Percentiles rank a stretch among this genome's conserved stretches.
phyloP scores from a whole-genome alignment of 2,329 filamentous ascomycete genomes.

The Didymellaceae sp. region DNA sequence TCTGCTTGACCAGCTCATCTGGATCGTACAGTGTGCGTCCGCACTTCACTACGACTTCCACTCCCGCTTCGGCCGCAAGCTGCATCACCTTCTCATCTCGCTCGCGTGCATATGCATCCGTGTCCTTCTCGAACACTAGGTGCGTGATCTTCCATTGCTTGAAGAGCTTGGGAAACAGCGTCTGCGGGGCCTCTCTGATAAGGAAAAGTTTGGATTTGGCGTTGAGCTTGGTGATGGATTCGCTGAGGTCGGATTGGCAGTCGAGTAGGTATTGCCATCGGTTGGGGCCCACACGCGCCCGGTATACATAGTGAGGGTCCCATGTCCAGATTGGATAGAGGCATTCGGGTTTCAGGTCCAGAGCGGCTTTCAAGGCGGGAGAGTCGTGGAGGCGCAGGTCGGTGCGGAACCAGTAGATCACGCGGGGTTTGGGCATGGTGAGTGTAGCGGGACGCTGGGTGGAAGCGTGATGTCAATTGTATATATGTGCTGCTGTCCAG shows the following conservation, averaged over 20 bases:
- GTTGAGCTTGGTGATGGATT: slow-evolving; percentile 72
- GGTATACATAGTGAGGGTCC: slow-evolving; percentile 82
- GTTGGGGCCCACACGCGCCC: slow-evolving; percentile 72
- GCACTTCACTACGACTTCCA: slow-evolving; percentile 68
- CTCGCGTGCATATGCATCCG: slow-evolving; percentile 72
- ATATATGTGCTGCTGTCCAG: too few species aligned
- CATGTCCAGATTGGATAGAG: slow-evolving; percentile 81
- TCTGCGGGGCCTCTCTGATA: slow-evolving; percentile 74
- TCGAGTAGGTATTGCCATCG: slow-evolving; percentile 77
- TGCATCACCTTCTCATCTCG: slow-evolving; percentile 66
- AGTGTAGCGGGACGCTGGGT: background rate
- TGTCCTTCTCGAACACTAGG: slow-evolving; percentile 80
- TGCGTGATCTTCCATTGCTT: slow-evolving; percentile 76
- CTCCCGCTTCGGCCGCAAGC: slow-evolving; percentile 69
- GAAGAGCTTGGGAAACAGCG: slow-evolving; percentile 74
- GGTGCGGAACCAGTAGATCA: slow-evolving; percentile 81
- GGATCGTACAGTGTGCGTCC: slow-evolving; percentile 78
- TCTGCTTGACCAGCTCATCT: slow-evolving; percentile 69
- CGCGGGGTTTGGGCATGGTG: slow-evolving; percentile 55
- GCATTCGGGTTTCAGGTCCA: slow-evolving; percentile 71
- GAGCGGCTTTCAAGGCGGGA: slow-evolving; percentile 72
- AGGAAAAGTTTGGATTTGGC: slow-evolving; percentile 73
- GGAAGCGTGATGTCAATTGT: background rate
- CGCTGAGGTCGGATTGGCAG: slow-evolving; percentile 73
- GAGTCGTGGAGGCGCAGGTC: slow-evolving; percentile 80